Base-by-base conservation (phyloP, 2,329 filamentous ascomycete species). In the Diaporthe amygdali region DNA sequence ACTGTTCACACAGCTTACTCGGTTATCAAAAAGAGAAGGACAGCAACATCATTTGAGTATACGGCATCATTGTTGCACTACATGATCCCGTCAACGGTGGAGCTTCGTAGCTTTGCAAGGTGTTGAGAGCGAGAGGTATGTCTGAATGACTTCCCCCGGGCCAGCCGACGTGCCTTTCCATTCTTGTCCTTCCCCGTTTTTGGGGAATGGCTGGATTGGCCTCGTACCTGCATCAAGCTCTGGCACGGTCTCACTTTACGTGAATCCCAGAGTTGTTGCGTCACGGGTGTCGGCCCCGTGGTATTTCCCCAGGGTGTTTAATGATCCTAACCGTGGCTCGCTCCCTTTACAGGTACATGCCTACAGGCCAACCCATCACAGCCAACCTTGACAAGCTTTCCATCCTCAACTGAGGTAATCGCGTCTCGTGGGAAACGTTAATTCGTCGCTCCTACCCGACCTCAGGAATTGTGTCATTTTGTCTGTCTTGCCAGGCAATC, bases 391-490 rank as follows among this genome's bases (percentile, higher is more conserved):
- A 76, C 78, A 75, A 67, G 39, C 68, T 80, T 79, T 78, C 78
- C 71, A 74, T 74, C 73, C 75, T 79, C 81, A 82, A 81, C 79
- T 81, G 82, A 79, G 80, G 70, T 68, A 52, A 32, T 82, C 80
- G 81, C 83, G 83, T 81, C 79, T 78, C 78, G 85, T 88, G 86
- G 88, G 88, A 90, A 87, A 89, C 88, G 87, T 90, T 90, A 87
- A 83, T 87, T 90, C 88, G 88, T 88, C 86, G 84, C 86, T 90
- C 86, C 88, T 85, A 85, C 84, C 79, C 79, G 79, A 79, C 81
- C 79, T 83, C 81, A 84, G 84, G 83, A 84, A 84, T 83, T 84
- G 79, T 83, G 81, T 84, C 83, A 84, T 83, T 81, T 84, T 80
- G 80, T 80, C 81, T 81, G 80, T 80, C 82, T 82, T 80, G 81